Base-by-base conservation (phyloP, 169 alveolate genomes). In the Blepharisma undulans region DNA sequence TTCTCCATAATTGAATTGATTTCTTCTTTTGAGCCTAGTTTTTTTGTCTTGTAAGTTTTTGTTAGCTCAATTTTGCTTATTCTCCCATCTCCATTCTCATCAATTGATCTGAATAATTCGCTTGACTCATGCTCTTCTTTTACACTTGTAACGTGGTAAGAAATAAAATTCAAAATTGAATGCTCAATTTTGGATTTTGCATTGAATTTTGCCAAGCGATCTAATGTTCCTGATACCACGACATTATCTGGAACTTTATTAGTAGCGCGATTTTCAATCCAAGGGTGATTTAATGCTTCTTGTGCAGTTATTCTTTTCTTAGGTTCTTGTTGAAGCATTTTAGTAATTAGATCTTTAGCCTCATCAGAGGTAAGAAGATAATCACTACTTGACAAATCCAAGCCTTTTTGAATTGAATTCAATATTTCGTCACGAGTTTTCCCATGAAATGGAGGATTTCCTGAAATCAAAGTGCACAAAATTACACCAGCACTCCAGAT, bases 401-500 rank as follows among this genome's bases (percentile, higher is more conserved):
- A 29, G 16, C 93, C 93, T 66, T 87, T 90, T 6, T n/a, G 22
- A 34, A 93, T 93, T 32, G 87, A 80, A 12, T 88, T 78, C 16
- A 82, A 84, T 22, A 91, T 78, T 29, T 89, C 92, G 18, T 87
- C 72, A 78, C 92, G 87, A 30, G 87, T 85, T 30, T 36, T 76
- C 1, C 93, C 91, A 72, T 36, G 71, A 86, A 91, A 93, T 59
- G 94, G 94, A 29, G 88, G 80, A 72, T 86, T 71, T 7, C 94
- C 93, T 29, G 87, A 48, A 72, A 93, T 71, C 92, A 93, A 79
- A 3, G 78, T 79, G 79, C 89, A 90, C 3, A 89, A 30, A 0
- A 93, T 91, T 0, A 93, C 92, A 29, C 96, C 96, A 84, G 72
- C 89, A 48, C 93, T 87, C 94, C 96, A 94, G 4, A 92, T 90